Evolutionary conservation across 176 grass and related monocot genomes (phyloP).

Genomic region (Miscanthus lutarioriparius): DNA sequence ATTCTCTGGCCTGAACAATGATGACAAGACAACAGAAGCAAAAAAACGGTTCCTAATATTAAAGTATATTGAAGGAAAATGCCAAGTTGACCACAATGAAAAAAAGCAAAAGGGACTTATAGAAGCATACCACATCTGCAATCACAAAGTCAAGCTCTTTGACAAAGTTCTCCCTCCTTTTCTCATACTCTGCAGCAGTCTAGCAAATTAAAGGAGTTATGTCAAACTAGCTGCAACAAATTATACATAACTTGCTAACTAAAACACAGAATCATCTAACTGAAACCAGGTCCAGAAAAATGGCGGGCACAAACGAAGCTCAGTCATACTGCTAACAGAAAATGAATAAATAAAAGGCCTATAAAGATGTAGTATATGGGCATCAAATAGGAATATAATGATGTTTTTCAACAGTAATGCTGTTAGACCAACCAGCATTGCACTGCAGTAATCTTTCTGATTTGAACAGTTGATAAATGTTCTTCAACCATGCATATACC

Average conservation of each 20-base stretch:
- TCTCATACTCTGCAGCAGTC: slow-evolving; percentile 87
- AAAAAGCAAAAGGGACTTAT: slow-evolving; percentile 23
- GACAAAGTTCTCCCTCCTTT: slow-evolving; percentile 87
- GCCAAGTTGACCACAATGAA: not conserved
- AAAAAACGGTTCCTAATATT: not conserved
- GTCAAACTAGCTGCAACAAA: slow-evolving; percentile 23
- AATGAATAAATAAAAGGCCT: not conserved
- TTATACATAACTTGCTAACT: not conserved
- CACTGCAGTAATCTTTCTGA: slow-evolving; percentile 17
- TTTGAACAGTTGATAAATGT: slow-evolving; percentile 11
- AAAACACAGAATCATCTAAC: slow-evolving; percentile 12
- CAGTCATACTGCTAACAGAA: not conserved
- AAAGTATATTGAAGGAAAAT: slow-evolving; percentile 8
- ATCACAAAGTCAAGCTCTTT: slow-evolving; percentile 98
- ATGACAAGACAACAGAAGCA: not conserved
- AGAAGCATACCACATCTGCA: slow-evolving; percentile 78
- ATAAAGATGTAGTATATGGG: not conserved
- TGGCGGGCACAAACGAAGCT: not conserved
- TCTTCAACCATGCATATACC: not conserved
- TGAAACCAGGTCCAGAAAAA: slow-evolving; percentile 4
- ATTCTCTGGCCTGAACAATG: slow-evolving; percentile 1
- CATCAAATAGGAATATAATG: not conserved
- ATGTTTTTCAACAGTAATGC: not conserved
- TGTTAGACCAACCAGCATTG: not conserved
- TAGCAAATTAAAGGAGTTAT: slow-evolving; percentile 42